Evolutionary conservation across 148 eudicot species (phyloP).

Genomic region (Silene latifolia): DNA sequence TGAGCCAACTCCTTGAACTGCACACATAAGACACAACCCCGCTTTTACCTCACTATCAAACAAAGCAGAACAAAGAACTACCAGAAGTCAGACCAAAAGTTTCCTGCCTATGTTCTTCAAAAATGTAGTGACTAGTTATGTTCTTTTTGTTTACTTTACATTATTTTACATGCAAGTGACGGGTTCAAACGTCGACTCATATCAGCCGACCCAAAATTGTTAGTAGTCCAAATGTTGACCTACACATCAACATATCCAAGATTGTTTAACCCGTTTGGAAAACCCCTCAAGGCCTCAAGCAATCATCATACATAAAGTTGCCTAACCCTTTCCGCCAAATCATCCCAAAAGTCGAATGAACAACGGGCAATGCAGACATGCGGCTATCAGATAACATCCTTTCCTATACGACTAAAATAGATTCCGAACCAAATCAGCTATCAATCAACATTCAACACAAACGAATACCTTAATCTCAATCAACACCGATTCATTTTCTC

Average conservation of each 20-base stretch:
- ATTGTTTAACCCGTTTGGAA: background rate
- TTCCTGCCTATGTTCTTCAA: background rate
- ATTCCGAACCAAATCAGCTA: background rate
- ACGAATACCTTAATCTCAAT: background rate
- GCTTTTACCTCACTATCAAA: background rate
- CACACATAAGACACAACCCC: conserved; percentile 3
- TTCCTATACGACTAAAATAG: background rate
- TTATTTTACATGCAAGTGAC: background rate
- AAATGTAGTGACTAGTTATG: too few relatives aligned
- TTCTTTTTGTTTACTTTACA: too few relatives aligned
- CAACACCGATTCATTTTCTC: background rate
- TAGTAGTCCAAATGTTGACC: background rate
- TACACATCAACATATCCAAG: background rate
- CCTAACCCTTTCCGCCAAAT: background rate
- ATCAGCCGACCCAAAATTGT: background rate
- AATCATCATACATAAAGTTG: background rate
- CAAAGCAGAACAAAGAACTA: background rate
- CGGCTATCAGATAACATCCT: background rate
- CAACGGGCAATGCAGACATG: background rate
- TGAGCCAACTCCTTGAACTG: conserved; percentile 72
- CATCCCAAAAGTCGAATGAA: background rate
- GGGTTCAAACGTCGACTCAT: background rate
- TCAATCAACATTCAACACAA: background rate
- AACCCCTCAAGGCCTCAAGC: background rate
- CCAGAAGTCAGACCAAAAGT: background rate